Conservation (phyloP, 208 protist species). For the Strigomonas galati region DNA sequence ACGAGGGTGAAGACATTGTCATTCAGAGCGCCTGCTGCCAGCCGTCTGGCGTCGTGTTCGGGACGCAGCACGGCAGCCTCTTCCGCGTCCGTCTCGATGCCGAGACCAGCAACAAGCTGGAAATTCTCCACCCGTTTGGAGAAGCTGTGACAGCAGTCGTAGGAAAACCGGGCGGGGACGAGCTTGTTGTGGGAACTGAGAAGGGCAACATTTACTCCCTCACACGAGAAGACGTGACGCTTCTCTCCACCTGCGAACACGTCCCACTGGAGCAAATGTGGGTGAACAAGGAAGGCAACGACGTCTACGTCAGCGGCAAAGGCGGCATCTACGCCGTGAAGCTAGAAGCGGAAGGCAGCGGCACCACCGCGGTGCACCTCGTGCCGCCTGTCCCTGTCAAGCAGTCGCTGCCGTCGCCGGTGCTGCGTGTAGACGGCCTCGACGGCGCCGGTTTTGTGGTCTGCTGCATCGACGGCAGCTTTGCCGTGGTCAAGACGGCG, state of each 20-base stretch:
- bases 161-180: not conserved
- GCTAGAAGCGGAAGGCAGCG: not conserved
- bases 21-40: not conserved
- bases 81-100: not conserved
- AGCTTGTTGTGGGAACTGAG: not conserved
- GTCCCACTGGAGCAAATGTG: not conserved
- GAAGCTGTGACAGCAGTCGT: not conserved
- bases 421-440: not conserved
- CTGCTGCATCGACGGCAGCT: not conserved
- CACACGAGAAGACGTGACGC: not conserved
- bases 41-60: not conserved
- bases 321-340: not conserved
- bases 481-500: not conserved
- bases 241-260: not conserved
- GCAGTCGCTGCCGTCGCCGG: not conserved
- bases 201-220: not conserved
- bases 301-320: not conserved
- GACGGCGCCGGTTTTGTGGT: not conserved
- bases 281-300: not conserved
- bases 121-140: not conserved
- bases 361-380: too few relatives aligned
- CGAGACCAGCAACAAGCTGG: not conserved
- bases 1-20: not conserved
- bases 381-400: not conserved
- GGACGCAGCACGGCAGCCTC: not conserved